Evolutionary conservation across 2,329 filamentous ascomycete genomes (phyloP), one percentile per base, ranked within the genome.

Genomic region (Lecanosticta acicola): DNA sequence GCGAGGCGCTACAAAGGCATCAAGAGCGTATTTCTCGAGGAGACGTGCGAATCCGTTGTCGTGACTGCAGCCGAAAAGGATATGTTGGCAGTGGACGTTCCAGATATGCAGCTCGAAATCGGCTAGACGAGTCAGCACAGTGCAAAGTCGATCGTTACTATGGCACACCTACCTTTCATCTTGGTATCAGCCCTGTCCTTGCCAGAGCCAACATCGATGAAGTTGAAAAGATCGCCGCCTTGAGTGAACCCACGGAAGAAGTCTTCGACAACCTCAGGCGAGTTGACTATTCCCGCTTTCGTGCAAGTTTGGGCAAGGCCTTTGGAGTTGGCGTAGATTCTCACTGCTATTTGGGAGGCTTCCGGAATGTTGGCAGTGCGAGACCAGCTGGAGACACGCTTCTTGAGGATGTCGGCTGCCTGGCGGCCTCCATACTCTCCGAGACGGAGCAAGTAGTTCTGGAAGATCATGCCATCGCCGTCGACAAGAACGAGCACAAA

Each of bases 401-500:
- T 68, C 46, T 73, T 73, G 5, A 83, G 64, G 36, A 72, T 62
- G 2, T 71, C 68, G 1, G 78, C 79, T 13, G 78, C 79, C 38
- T 66, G 69, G 47, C 72, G 71, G 7, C 80, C 80, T 11, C 80
- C 80, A 2, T 78, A 71, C 34, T 71, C 68, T 4, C 62, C 61
- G 11, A 55, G 55, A 17, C 48, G 48, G 10, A 66, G 47, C n/a
- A 63, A 52, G 18, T 45, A 41, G 21, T 52, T 51, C 37, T 55
- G 55, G 49, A 65, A 65, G 37, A 75, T 59, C 54, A 82, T 80
- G 40, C 75, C 77, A 59, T 83, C 77, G 16, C 79, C 80, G 49
- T 84, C 80, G 16, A 84, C 67, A 1, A 84, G 65, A 13, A 83
- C 74, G 2, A 83, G 66, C 3, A 78, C 75, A 54, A 81, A 83